Evolutionary conservation across 106 monocot genomes (phyloP).

Genomic region (Dactylorhiza incarnata): DNA sequence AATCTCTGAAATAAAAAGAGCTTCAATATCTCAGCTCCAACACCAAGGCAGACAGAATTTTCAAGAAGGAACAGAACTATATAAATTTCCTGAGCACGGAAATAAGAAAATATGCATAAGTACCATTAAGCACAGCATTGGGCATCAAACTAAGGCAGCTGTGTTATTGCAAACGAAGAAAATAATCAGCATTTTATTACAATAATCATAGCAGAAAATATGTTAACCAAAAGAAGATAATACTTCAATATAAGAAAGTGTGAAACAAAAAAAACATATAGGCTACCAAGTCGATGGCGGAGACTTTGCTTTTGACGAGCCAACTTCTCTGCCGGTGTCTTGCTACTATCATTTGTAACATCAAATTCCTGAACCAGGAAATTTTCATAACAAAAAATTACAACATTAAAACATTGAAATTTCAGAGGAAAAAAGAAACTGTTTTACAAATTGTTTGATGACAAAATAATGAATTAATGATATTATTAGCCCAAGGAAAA

Average conservation of each 20-base stretch:
- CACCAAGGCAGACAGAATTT: too few relatives aligned
- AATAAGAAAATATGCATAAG: too few relatives aligned
- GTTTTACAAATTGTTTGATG: neutral
- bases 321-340: conserved; percentile 74
- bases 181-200: neutral
- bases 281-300: conserved; percentile 75
- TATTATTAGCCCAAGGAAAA: too few relatives aligned
- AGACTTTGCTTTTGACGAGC: conserved; percentile 89
- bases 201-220: neutral
- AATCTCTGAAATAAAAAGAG: too few relatives aligned
- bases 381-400: neutral
- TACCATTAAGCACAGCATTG: too few relatives aligned
- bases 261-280: conserved; percentile 1
- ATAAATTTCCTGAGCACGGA: too few relatives aligned
- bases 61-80: too few relatives aligned
- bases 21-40: too few relatives aligned
- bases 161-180: neutral
- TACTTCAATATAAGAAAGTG: neutral
- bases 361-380: conserved; percentile 66
- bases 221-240: conserved; percentile 2
- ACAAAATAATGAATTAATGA: neutral
- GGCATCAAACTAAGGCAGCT: neutral
- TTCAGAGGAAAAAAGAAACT: neutral
- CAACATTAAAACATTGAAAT: conserved; percentile 2
- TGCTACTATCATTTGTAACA: conserved; percentile 63